Evolutionary conservation across 1,284 basidiomycete genomes (phyloP), one percentile per base, ranked within the genome.

Genomic region (Cutaneotrichosporon cutaneum): DNA sequence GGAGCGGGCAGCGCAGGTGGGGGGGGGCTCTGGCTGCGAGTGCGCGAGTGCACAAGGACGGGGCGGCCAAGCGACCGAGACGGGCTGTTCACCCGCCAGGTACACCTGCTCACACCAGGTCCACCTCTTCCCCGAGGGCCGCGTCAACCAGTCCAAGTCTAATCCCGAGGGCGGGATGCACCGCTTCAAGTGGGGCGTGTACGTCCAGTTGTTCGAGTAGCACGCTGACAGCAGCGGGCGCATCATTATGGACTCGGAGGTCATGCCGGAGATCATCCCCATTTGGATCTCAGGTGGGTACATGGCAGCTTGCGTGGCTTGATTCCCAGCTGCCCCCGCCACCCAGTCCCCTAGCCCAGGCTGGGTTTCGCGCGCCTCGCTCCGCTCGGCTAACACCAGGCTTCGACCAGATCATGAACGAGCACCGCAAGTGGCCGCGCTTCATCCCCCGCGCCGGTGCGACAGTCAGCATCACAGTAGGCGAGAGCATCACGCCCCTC

Each of bases 151-250:
- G 74, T 83, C 87, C 27, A 73, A 82, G 24, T 80, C 83, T 10
- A 87, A 89, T 72, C 81, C 82, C 2, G 70, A 80, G 18, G 79
- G 83, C 10, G 80, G 82, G 47, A 76, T 98, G 63, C 83, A 88
- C 7, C 83, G 91, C 51, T 98, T 99, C 81, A 96, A 96, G 82
- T 99, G 95, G 96, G 96, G 95, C 61, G 83, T 97, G 87, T 92
- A 76, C 77, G 90, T 89, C 27, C 35, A 69, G 35, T 30, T 35
- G 62, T 57, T 39, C 27, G 48, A 50, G 36, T 39, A 35, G 18
- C 16, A 7, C 62, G 30, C 51, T 33, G 18, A 61, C 58, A 60
- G 58, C 72, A 93, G 91, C 44, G 90, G 89, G 36, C 85, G 91
- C 16, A 89, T 95, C 53, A 75, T 95, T 52, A 91, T 93, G 87